Evolutionary conservation across 495 filamentous ascomycete species (phyloP), one percentile per base, ranked within the genome.

Genomic region (Xylaria nigripes): DNA sequence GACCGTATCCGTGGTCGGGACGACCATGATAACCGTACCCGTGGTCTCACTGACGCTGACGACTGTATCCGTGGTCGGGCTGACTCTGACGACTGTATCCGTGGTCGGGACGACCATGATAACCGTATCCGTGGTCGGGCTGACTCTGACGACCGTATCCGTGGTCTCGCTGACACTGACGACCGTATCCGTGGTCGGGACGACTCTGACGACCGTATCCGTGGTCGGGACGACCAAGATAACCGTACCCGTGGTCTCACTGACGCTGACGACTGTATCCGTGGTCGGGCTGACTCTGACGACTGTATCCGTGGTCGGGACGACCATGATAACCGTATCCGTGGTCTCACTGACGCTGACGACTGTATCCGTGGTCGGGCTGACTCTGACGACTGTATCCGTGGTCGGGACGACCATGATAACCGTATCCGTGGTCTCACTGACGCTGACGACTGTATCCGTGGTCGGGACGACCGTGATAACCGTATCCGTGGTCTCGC

Each of bases 191-290:
- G 36, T 40, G 36, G 36, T 40, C n/a, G 36, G 16, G 36, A 18
- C 3, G 15, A 18, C 9, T 3, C 18, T 2, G 8, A 51, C 54
- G 16, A 34, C 15, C 10, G 38, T 40, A 18, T 51, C 38, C 1
- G 40, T 43, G 19, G 12, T 23, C 5, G 51, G 48, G 61, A 55
- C 44, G 56, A 61, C 29, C 53, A 67, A 68, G 8, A 1, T 24
- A 23, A n/a, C n/a, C n/a, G n/a, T n/a, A n/a, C n/a, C n/a, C n/a
- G n/a, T n/a, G n/a, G n/a, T n/a, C n/a, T n/a, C n/a, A n/a, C n/a
- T n/a, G n/a, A n/a, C n/a, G n/a, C n/a, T n/a, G n/a, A 58, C 65
- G n/a, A 57, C 63, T 27, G 58, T 68, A 12, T 13, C 12, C 36
- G 36, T 40, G 36, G 36, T 40, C n/a, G 36, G 16, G 36, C 4